Evolutionary conservation across 2,329 filamentous ascomycete genomes (phyloP), one percentile per base, ranked within the genome.

Genomic region (Drechslerella stenobrocha): DNA sequence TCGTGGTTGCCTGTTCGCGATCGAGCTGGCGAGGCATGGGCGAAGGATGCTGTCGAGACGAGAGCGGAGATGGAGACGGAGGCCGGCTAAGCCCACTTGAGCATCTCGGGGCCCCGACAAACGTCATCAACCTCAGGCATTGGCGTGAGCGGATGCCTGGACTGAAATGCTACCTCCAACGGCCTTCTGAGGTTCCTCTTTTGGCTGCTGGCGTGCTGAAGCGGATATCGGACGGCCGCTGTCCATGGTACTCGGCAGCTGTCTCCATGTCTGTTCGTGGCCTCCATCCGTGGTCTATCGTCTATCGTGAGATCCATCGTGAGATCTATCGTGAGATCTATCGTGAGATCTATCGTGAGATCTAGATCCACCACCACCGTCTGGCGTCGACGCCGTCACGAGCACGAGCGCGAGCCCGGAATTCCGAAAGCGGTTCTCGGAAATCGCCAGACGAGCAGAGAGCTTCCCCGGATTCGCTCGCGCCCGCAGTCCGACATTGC

Each of bases 101-200:
- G 58, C 40, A 63, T 63, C 56, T 60, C 26, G 15, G 35, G 24
- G 47, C 11, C 15, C 18, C 24, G 44, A 34, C 42, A 61, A n/a
- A 52, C 47, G 47, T 52, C 35, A 60, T 32, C 50, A 42, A 23
- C 22, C 47, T 55, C 44, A 42, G 9, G 20, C 22, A 37, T 30
- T n/a, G n/a, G n/a, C n/a, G n/a, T n/a, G n/a, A n/a, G 40, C 28
- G 48, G 63, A 67, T 67, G 55, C 63, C 55, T 67, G 63, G 56
- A 67, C 55, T n/a, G n/a, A n/a, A n/a, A n/a, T n/a, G n/a, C n/a
- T 42, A 18, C 18, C n/a, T 18, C 15, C 28, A 15, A 45, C 15
- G 40, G 8, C 48, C 2, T 52, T 46, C 53, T 48, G 2, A 58
- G 30, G 53, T 66, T 60, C 63, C 63, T 60, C 44, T 67, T 67